Evolutionary conservation across 179 eudicot species (phyloP), one percentile per base, ranked within the genome.

Genomic region (Spinacia oleracea): DNA sequence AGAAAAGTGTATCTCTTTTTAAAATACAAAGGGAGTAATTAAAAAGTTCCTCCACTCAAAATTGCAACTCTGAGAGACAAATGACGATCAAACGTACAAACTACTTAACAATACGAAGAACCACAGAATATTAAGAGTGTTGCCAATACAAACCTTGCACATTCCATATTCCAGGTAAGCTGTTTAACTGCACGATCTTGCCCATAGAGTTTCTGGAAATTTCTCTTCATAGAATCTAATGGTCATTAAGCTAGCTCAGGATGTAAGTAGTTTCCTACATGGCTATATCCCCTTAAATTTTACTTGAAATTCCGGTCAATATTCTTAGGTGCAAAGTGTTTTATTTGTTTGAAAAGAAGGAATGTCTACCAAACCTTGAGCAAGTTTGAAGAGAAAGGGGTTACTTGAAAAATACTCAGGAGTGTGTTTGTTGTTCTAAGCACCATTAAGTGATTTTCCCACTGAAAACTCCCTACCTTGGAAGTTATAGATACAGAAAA

Each of bases 111-210:
- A 31, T 23, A n/a, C 23, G 27, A 65, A 81, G 55, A 72, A 43
- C 32, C 72, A 65, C 38, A 55, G 50, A 74, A 67, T 73, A 27
- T 66, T 73, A 63, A 45, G 72, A 78, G 64, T 65, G 15, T 43
- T 70, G 40, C 42, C 56, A 31, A 68, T 58, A 79, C 85, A 75
- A 83, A 83, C 85, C 82, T 83, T 46, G 45, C 69, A 75, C 75
- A 64, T 75, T 40, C 66, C 64, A 64, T 62, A 48, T 21, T 70
- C 77, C 68, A 70, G 63, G 50, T 40, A 83, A 34, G 72, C 42
- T 71, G 78, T 73, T 72, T 31, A 60, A 69, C 64, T 71, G 73
- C 82, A 63, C 12, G 72, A 69, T 53, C 77, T 74, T 79, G 75
- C 79, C 59, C 51, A 76, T 23, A 31, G 10, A 46, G 35, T 60